These are phyloP conservation scores for Aspergillus ochraceus DNA, from an alignment of 2,329 filamentous ascomycete genomes.

Conservation along the genomic window DNA sequence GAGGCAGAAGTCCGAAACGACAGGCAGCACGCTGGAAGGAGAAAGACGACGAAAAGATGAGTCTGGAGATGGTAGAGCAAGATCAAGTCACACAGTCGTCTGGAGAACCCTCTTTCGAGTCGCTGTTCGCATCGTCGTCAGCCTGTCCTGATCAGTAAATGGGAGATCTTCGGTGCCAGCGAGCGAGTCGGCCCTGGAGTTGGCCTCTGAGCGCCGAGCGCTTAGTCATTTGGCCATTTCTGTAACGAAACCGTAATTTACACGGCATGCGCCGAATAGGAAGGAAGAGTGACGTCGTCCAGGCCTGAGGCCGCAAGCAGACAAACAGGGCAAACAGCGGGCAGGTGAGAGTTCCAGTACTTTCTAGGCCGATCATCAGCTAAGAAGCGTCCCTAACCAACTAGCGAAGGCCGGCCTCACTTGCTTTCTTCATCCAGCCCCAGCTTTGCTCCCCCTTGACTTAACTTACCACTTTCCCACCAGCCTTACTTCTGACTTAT, in stretches of 20 bases:
- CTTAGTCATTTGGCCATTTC: background rate
- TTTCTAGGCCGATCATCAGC: constrained; percentile 36
- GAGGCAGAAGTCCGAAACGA: background rate
- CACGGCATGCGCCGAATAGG: background rate
- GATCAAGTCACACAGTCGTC: background rate
- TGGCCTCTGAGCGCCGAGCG: background rate
- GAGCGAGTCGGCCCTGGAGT: background rate
- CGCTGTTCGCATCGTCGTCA: background rate
- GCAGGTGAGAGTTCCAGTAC: constrained; percentile 40
- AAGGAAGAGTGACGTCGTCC: constrained; percentile 9
- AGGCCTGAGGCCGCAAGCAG: constrained; percentile 22
- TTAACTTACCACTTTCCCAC: constrained; percentile 3
- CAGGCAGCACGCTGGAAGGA: background rate
- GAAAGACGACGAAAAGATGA: background rate
- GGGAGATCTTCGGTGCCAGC: background rate
- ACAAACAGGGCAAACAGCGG: constrained; percentile 37
- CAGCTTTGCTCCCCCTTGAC: constrained; percentile 11
- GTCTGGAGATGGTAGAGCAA: background rate
- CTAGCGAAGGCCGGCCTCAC: constrained; percentile 16
- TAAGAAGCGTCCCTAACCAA: constrained; percentile 13
- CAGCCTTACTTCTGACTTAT: background rate
- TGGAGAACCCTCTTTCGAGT: background rate
- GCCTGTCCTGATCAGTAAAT: background rate
- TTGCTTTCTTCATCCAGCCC: constrained; percentile 18
- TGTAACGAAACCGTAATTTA: background rate